A percentile compares a stretch with the other conserved stretches of the same genome.
Conservation (phyloP, 768 basidiomycete species). For the Pleurotus platypus region DNA sequence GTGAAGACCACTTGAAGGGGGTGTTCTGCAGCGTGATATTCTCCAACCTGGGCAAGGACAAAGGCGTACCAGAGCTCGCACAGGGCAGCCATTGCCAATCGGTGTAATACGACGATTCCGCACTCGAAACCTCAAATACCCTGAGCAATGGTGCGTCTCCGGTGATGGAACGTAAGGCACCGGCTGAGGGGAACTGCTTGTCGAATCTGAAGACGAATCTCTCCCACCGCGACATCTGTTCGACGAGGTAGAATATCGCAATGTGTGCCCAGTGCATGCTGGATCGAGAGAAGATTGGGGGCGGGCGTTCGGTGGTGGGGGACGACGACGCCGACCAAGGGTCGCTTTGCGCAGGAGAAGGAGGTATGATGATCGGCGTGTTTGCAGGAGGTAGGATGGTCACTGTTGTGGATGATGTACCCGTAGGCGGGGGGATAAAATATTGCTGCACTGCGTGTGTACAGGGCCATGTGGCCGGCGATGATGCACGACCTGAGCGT, state of each 20-base stretch:
- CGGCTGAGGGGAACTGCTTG: constrained; percentile 70
- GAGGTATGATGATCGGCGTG: constrained; percentile 44
- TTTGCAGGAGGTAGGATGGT: constrained; percentile 32
- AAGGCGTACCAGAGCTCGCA: constrained; percentile 26
- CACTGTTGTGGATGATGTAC: constrained; percentile 15
- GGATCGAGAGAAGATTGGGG: constrained; percentile 30
- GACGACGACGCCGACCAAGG: constrained; percentile 31
- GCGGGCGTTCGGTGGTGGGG: constrained; percentile 19
- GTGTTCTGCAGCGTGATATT: constrained; percentile 66
- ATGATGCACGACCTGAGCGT: constrained; percentile 25
- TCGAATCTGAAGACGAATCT: constrained; percentile 80
- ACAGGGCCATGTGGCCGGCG: constrained; percentile 31
- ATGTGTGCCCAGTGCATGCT: constrained; percentile 80
- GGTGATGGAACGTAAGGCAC: constrained; percentile 67
- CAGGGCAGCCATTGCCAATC: constrained; percentile 80
- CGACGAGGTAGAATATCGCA: constrained; percentile 72
- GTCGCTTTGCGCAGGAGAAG: constrained; percentile 37
- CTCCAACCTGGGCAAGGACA: constrained; percentile 45
- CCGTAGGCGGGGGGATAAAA: constrained; percentile 28
- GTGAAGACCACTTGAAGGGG: constrained; percentile 77
- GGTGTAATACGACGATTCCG: constrained; percentile 54
- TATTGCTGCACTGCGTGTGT: constrained; percentile 29
- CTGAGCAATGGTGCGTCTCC: constrained; percentile 69
- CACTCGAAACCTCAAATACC: constrained; percentile 77
- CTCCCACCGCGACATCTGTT: constrained; percentile 81